Evolutionary conservation across 139 green algal genomes (phyloP).

Genomic region (Volvox reticuliferus): DNA sequence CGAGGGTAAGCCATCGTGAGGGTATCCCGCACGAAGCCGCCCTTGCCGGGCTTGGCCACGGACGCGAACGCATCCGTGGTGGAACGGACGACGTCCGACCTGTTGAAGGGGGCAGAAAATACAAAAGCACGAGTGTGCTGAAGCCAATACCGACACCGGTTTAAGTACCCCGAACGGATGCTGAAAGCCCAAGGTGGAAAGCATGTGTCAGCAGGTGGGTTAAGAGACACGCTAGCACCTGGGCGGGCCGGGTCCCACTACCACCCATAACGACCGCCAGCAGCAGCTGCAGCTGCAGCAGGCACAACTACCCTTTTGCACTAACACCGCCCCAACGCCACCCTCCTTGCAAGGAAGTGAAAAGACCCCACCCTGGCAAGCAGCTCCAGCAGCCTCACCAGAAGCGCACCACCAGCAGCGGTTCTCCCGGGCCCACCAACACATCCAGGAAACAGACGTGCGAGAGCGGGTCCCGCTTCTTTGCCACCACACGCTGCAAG

Average conservation of each 20-base stretch:
- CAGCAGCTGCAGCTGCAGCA: no score
- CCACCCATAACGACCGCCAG: no score
- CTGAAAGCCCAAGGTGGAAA: no score
- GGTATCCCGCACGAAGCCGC: constrained; percentile 78
- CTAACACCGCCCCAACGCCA: neutral
- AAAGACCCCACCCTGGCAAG: no score
- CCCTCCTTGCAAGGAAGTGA: no score
- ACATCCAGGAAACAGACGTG: constrained; percentile 93
- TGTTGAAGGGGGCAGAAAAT: constrained; percentile 33
- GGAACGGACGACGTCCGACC: constrained; percentile 55
- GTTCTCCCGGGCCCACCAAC: constrained; percentile 59
- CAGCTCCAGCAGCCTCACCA: constrained; percentile 63
- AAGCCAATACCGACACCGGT: no score
- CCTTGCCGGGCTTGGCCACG: constrained; percentile 66
- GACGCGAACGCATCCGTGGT: constrained; percentile 65
- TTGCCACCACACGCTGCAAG: constrained; percentile 92
- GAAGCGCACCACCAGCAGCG: constrained; percentile 66
- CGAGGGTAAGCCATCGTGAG: constrained; percentile 83
- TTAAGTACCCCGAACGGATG: no score
- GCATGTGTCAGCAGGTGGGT: no score
- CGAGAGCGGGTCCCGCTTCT: constrained; percentile 95
- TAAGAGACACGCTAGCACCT: no score
- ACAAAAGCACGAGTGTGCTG: no score
- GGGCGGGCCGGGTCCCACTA: no score
- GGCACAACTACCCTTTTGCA: no score